Base-by-base conservation (phyloP, 2,329 filamentous ascomycete genomes). In the Epichloe hybrida region DNA sequence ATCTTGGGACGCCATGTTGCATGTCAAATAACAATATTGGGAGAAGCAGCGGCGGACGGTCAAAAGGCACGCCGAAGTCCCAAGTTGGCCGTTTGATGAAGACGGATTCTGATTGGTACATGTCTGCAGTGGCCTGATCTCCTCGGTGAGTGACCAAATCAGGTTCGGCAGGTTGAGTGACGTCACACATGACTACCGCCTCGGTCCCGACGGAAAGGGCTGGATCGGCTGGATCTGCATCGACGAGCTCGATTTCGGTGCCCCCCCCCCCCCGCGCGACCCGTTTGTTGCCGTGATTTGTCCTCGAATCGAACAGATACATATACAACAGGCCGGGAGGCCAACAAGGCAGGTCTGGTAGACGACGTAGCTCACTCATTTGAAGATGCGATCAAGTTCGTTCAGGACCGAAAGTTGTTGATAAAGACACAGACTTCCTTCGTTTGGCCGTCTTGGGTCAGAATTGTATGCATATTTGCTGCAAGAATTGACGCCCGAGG, bases 181-280 rank as follows among this genome's bases (percentile, higher is more conserved):
- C 44, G 35, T 38, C 44, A 44, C 42, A 85, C 54, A 87, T 67
- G 87, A 93, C 69, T 93, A 93, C 69, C 79, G 87, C 23, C 74
- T 91, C 57, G 84, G 87, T 70, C 84, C 84, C 61, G 76, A 82
- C 0, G 61, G 72, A 2, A 72, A 76, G 17, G 17, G 17, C 17
- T 17, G 17, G 17, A 17, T 17, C 17, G 23, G 23, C 23, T 27
- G 23, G 66, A 65, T 86, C 39, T 91, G 87, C 66, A 69, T 91
- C 57, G 90, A 91, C 65, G 87, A 93, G 69, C 72, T 91, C 15
- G 81, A 88, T 56, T 84, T 91, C 54, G 86, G 86, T 46, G 83
- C 83, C 78, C 83, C n/a, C n/a, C 83, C n/a, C n/a, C 17, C 17
- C 17, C 17, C 17, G 17, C 17, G 17, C 17, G 17, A 17, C 17